These are phyloP conservation scores for Cucurbitaria berberidis DNA, from an alignment of 2,329 filamentous ascomycete genomes.

Conservation along the genomic window DNA sequence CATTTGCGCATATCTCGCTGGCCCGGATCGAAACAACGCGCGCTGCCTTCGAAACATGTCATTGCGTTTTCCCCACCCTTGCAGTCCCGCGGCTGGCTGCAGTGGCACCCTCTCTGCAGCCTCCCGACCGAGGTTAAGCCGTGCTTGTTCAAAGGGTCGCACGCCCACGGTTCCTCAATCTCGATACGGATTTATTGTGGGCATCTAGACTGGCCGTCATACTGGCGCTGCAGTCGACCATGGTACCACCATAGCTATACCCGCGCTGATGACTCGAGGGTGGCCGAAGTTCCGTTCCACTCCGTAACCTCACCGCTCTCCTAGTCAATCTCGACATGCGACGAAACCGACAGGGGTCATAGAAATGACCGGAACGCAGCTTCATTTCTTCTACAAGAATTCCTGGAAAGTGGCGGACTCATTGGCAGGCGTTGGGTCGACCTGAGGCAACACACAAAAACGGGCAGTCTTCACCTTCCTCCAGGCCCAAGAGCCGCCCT, in stretches of 20 bases:
- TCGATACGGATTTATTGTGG: neutral
- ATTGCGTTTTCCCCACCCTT: conserved; percentile 1
- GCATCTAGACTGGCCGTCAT: neutral
- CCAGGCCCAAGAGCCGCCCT: too few relatives aligned
- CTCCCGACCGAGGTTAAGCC: neutral
- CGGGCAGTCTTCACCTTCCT: too few relatives aligned
- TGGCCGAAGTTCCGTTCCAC: neutral
- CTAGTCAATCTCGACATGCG: neutral
- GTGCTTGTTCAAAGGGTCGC: neutral
- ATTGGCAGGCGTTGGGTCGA: too few relatives aligned
- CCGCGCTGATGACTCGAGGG: neutral
- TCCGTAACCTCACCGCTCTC: conserved; percentile 5
- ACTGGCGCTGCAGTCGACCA: neutral
- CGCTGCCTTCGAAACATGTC: neutral
- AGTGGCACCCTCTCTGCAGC: neutral
- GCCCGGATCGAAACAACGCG: conserved; percentile 9
- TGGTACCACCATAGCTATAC: neutral
- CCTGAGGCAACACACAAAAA: too few relatives aligned
- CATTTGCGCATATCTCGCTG: conserved; percentile 4
- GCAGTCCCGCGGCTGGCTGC: conserved; percentile 2
- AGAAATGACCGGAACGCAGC: neutral
- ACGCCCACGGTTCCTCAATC: neutral
- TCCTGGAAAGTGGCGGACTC: too few relatives aligned
- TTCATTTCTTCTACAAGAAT: neutral
- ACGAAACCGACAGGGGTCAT: neutral